phyloP scores from a whole-genome alignment of 2,329 filamentous ascomycete genomes.

The Trichoderma gracile region DNA sequence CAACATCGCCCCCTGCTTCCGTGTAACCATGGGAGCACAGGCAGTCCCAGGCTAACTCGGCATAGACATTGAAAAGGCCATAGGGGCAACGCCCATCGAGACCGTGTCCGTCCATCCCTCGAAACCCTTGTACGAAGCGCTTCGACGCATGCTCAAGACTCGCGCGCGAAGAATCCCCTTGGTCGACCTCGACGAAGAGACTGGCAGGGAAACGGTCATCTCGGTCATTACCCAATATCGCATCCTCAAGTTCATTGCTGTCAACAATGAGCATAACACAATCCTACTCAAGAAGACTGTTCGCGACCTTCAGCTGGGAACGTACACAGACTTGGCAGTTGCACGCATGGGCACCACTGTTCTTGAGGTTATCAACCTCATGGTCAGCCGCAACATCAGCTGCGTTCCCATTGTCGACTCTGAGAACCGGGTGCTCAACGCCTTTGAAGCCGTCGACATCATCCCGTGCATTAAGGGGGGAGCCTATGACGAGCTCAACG shows the following conservation, averaged over 20 bases:
- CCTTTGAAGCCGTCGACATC: constrained; percentile 97
- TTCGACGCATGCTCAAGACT: constrained; percentile 89
- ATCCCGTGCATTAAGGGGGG: constrained; percentile 94
- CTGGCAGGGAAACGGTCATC: constrained; percentile 85
- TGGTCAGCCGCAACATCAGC: constrained; percentile 91
- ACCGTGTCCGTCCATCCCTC: constrained; percentile 95
- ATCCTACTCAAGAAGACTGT: constrained; percentile 86
- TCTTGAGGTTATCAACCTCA: constrained; percentile 88
- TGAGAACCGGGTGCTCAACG: constrained; percentile 78
- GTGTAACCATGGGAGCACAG: background rate
- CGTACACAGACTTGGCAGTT: constrained; percentile 77
- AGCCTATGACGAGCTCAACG: constrained; percentile 84
- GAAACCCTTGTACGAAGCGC: constrained; percentile 89
- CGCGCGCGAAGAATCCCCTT: constrained; percentile 91
- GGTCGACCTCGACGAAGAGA: constrained; percentile 92
- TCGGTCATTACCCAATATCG: constrained; percentile 98
- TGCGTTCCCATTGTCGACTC: constrained; percentile 90
- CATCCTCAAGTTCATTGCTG: constrained; percentile 97
- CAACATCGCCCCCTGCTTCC: background rate
- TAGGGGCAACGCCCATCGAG: constrained; percentile 87
- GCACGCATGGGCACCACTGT: constrained; percentile 88
- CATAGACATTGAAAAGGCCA: constrained; percentile 89
- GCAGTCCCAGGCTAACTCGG: constrained; percentile 28
- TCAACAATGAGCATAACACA: constrained; percentile 84
- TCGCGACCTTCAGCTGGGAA: constrained; percentile 79